Base-by-base conservation (phyloP, 2,329 filamentous ascomycete species). In the Escovopsis sp. region DNA sequence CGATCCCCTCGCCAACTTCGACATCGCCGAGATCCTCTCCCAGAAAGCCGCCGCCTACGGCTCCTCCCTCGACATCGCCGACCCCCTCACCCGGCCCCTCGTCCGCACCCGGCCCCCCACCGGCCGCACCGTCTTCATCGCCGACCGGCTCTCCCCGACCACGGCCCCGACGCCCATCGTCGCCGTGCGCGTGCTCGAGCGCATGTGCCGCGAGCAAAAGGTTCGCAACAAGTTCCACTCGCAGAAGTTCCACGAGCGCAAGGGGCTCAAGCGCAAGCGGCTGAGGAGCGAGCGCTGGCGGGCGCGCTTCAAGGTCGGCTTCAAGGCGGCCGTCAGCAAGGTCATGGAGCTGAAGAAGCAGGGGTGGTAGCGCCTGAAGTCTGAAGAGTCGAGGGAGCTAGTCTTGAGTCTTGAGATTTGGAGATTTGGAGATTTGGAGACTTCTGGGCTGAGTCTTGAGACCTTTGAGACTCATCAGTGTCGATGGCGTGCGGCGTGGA, bases 201-300 rank as follows among this genome's bases (percentile, higher is more conserved):
- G 52, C 34, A 53, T 67, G 40, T 55, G 65, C 30, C 48, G 51
- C 5, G 52, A 57, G 53, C 87, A 89, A 55, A 67, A 61, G 36
- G 64, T 91, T 40, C 67, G 61, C 49, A 45, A 39, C 3, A 77
- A 85, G 52, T 67, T 67, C 42, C 58, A 60, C 18, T 58, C 53
- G 48, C 85, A 91, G 62, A 67, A 69, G 48, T 85, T 77, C 53
- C 81, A 93, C 60, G 85, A 91, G 68, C 66, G 85, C 38, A 72
- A 72, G 0, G 85, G 85, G 2, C 54, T 85, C 54, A 86, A 83
- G 72, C 72, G 80, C 61, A 93, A 91, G 75, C 73, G 85, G 53
- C 61, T 86, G 51, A 68, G 66, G 59, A 78, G 74, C 46, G 68
- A 80, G 67, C 69, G 84, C 47, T 87, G 82, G 80, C 70, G 75